Conservation (phyloP, 257 asterid species). For the Ophiorrhiza pumila region DNA sequence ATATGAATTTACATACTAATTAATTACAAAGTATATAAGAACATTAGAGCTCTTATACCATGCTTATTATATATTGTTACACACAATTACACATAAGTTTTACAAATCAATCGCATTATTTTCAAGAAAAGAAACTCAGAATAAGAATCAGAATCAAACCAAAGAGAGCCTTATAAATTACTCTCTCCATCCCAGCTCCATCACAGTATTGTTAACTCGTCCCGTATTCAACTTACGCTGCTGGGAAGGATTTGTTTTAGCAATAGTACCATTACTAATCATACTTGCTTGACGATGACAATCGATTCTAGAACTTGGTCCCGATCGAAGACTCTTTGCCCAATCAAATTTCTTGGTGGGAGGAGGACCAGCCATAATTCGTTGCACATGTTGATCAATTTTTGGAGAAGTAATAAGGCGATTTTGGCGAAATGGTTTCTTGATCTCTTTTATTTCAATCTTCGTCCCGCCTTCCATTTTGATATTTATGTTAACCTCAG, state of each 20-base stretch:
- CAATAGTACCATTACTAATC: background rate
- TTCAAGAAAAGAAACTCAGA: background rate
- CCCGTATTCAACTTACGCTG: conserved; percentile 19
- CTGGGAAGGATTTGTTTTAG: background rate
- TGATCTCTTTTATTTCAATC: conserved; percentile 57
- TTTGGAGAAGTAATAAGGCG: background rate
- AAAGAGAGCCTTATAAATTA: background rate
- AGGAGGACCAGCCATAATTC: background rate
- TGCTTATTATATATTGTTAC: conserved; percentile 2
- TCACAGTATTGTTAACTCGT: conserved; percentile 21
- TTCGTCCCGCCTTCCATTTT: conserved; percentile 57
- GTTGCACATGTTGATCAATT: background rate
- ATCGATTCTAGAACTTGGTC: conserved; percentile 14
- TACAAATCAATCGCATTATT: background rate
- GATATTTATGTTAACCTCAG: conserved; percentile 60
- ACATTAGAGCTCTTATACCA: background rate
- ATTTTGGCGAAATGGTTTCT: conserved; percentile 32
- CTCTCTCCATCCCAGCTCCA: no score
- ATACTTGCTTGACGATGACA: background rate
- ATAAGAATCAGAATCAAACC: background rate
- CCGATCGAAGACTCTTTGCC: conserved; percentile 54
- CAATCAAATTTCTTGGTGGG: conserved; percentile 43
- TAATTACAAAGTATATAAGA: no score
- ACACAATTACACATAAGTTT: conserved; percentile 5
- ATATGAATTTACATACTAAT: no score